Evolutionary conservation across 139 green algal genomes (phyloP).

Genomic region (Coelastrella sp.): DNA sequence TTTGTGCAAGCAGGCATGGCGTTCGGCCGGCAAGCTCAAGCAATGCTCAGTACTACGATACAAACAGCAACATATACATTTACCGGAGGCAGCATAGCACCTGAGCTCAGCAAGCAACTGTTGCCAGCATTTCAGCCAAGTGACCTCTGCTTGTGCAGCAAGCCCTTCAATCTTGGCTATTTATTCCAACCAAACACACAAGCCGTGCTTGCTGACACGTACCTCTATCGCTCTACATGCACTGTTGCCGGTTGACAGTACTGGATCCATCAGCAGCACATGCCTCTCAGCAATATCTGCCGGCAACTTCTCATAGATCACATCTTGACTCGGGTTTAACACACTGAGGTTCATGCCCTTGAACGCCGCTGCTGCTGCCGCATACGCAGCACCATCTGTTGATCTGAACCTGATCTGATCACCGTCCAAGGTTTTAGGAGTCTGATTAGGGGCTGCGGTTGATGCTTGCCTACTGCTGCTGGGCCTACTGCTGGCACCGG

Average conservation of each 20-base stretch:
- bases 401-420: not conserved
- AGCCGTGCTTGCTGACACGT: not conserved
- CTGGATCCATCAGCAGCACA: slow-evolving; percentile 96
- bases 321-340: slow-evolving; percentile 23
- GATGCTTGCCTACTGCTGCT: slow-evolving; percentile 8
- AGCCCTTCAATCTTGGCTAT: no score
- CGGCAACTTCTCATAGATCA: slow-evolving; percentile 98
- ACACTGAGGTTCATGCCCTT: not conserved
- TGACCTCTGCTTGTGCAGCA: no score
- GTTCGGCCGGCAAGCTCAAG: no score
- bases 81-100: no score
- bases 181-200: not conserved
- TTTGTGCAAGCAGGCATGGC: no score
- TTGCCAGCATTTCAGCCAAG: no score
- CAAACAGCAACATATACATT: no score
- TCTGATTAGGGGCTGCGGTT: no score
- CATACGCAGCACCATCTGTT: not conserved
- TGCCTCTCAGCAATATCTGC: slow-evolving; percentile 92
- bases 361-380: slow-evolving; percentile 15
- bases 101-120: no score
- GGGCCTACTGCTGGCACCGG: not conserved
- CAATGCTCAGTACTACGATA: no score
- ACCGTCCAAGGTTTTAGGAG: no score
- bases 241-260: slow-evolving; percentile 89
- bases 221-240: slow-evolving; percentile 81